Evolutionary conservation across 495 filamentous ascomycete species (phyloP), one percentile per base, ranked within the genome.

Genomic region (Xylaria telfairii): DNA sequence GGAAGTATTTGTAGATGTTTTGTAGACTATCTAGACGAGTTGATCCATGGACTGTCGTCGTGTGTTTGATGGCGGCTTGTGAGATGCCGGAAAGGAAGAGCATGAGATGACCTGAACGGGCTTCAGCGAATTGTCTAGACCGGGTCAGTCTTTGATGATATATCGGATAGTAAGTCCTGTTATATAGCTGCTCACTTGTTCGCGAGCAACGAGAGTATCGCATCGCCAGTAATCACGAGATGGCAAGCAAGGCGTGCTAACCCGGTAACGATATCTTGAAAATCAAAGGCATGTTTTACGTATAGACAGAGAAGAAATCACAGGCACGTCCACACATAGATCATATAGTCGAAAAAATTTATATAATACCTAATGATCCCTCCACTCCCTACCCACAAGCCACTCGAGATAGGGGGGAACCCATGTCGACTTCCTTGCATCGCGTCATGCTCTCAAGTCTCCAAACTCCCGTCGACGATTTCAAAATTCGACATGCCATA

Each of bases 1-100:
- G 95, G 9, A 92, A 82, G 61, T 98, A 89, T 81, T 77, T 96
- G 46, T 95, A 77, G 82, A 53, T 9, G 32, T 39, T 1, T 46
- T 8, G 56, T 59, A 59, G 30, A 37, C 17, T 32, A 30, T 1
- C 12, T 3, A 8, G 51, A 7, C 1, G 19, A 8, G 6, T 8
- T 7, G 19, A n/a, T 19, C 6, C 44, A 21, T 47, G 4, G 17
- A n/a, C 19, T 21, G 8, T 37, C 3, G 46, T 24, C n/a, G 15
- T 54, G 51, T 30, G 51, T 26, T 54, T 54, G 17, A 13, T n/a
- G 19, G 30, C 56, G 32, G 13, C 56, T 37, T 37, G 28, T n/a
- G 4, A 19, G 15, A 4, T 17, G 24, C 28, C 1, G 49, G 49
- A 15, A n/a, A 1, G 44, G 5, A 26, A 53, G 3, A 24, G 49